Conservation (phyloP, 192 early-diverging fungal genomes). For the Diversispora epigaea region DNA sequence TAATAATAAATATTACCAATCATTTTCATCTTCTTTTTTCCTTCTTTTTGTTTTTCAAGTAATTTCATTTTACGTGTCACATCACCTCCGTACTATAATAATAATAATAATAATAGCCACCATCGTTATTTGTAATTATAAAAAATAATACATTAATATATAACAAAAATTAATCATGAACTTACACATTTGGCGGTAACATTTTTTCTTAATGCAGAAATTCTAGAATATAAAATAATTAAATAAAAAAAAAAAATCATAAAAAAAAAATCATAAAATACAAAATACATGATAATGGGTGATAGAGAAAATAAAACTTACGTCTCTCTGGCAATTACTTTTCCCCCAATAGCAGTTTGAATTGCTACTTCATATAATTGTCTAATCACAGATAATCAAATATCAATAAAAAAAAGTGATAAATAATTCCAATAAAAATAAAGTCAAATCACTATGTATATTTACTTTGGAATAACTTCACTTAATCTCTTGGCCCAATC, state of each 20-base stretch:
- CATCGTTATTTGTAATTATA: not conserved
- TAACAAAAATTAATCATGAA: constrained; percentile 16
- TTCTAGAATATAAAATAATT: constrained; percentile 34
- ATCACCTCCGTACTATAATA: constrained; percentile 87
- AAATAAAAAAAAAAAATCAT: not conserved
- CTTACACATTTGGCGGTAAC: constrained; percentile 92
- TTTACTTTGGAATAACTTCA: constrained; percentile 65
- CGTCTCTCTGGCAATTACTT: constrained; percentile 84
- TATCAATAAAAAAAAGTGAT: constrained; percentile 8
- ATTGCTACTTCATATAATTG: constrained; percentile 95
- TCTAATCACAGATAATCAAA: constrained; percentile 37
- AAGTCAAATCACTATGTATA: not conserved
- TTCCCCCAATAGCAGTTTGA: constrained; percentile 82
- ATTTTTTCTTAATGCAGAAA: constrained; percentile 87
- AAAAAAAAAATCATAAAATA: not conserved
- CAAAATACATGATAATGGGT: not conserved
- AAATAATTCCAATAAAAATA: constrained; percentile 17
- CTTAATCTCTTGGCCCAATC: constrained; percentile 83
- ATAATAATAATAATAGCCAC: not conserved
- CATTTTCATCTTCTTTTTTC: constrained; percentile 92
- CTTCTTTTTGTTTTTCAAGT: constrained; percentile 90
- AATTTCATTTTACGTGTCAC: constrained; percentile 98
- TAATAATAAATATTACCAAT: constrained; percentile 48
- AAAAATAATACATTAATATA: not conserved
- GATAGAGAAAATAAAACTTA: constrained; percentile 35